Percentiles rank a stretch among this genome's conserved stretches.
Evolutionary conservation across 169 alveolate genomes (phyloP).

Genomic region (Plasmodium billcollinsi): DNA sequence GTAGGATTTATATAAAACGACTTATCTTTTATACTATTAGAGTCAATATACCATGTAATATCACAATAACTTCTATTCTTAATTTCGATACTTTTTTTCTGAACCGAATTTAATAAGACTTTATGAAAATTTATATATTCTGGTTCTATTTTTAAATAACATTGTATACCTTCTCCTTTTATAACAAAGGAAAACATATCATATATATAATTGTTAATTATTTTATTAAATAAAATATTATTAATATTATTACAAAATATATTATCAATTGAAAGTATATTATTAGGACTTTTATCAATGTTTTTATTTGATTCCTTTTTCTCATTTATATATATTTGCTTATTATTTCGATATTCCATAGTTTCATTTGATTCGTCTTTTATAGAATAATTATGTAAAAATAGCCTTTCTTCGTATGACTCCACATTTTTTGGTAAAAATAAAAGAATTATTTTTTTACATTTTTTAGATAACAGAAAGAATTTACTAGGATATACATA

Average conservation of each 20-base stretch:
- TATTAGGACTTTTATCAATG: slow-evolving; percentile 1
- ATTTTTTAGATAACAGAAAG: slow-evolving; percentile 41
- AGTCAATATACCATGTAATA: slow-evolving; percentile 52
- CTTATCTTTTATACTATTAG: slow-evolving; percentile 19
- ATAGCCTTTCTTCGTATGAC: slow-evolving; percentile 27
- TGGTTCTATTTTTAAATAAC: slow-evolving; percentile 36
- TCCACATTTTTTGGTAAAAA: slow-evolving; percentile 38
- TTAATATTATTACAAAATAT: slow-evolving; percentile 13
- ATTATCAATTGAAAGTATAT: slow-evolving; percentile 3
- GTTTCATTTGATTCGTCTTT: not conserved
- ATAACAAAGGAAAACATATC: slow-evolving; percentile 40
- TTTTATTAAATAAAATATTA: slow-evolving; percentile 8
- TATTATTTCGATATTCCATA: not conserved
- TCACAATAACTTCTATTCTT: slow-evolving; percentile 55
- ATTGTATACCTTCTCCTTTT: slow-evolving; percentile 65
- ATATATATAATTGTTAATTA: slow-evolving; percentile 17
- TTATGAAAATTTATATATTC: slow-evolving; percentile 53
- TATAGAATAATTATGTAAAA: slow-evolving; percentile 31
- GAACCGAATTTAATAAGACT: slow-evolving; percentile 46
- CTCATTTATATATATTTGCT: not conserved
- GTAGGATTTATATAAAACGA: slow-evolving; percentile 26
- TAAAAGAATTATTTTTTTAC: slow-evolving; percentile 48
- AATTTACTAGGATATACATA: slow-evolving; percentile 57
- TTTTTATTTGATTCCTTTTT: slow-evolving; percentile 3
- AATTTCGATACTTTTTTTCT: slow-evolving; percentile 33